These are phyloP conservation scores for Tetradesmus lagerheimii DNA, from an alignment of 139 green algal species.

Conservation along the genomic window DNA sequence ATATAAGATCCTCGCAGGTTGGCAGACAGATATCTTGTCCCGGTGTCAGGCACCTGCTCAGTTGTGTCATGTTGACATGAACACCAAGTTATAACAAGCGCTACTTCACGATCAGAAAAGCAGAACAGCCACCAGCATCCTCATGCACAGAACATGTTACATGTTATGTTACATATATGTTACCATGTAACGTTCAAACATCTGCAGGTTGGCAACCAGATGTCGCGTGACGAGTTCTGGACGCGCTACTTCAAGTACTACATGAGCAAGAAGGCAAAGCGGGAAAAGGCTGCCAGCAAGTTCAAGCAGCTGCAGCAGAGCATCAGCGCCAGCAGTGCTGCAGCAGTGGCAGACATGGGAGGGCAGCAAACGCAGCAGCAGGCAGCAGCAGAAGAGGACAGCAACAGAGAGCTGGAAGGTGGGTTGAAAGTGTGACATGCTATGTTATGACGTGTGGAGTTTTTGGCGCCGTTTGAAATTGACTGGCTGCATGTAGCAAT, in stretches of 20 bases:
- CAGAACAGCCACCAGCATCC: no score
- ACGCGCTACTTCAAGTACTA: slow-evolving; percentile 30
- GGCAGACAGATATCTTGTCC: no score
- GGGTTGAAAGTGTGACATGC: neutral
- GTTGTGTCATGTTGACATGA: no score
- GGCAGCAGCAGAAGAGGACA: slow-evolving; percentile 4
- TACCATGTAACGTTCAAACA: no score
- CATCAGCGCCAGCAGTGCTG: neutral
- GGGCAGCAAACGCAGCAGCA: neutral
- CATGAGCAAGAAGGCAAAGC: slow-evolving; percentile 30
- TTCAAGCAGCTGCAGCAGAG: slow-evolving; percentile 29
- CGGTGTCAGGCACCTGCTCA: no score
- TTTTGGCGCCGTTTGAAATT: neutral
- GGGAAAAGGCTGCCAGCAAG: neutral
- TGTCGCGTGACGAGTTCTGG: slow-evolving; percentile 34
- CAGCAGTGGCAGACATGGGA: slow-evolving; percentile 11
- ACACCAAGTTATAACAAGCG: no score
- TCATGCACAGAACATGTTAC: neutral
- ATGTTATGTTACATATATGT: neutral
- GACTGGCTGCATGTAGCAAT: no score
- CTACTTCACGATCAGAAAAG: no score
- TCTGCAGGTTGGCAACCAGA: slow-evolving; percentile 5
- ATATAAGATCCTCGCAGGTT: no score
- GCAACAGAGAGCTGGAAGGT: slow-evolving; percentile 21
- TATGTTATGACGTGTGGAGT: neutral